phyloP scores from a whole-genome alignment of 176 grass and related monocot species.

The Hordeum marinum region DNA sequence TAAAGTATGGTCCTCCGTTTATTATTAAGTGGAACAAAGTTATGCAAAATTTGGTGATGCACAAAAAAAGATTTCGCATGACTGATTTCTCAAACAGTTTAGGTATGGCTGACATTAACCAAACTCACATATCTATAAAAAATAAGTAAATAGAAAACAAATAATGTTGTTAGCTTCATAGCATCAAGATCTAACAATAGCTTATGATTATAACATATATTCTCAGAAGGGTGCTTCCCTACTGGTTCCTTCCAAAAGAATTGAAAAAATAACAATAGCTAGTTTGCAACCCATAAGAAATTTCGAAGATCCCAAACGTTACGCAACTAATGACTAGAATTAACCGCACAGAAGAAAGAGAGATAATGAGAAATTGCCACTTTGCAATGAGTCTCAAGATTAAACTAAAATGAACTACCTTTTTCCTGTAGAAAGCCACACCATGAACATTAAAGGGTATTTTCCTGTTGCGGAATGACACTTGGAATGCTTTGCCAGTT shows the following conservation, averaged over 20 bases:
- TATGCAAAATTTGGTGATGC: conserved; percentile 3
- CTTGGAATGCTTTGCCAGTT: conserved; percentile 95
- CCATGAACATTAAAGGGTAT: conserved; percentile 97
- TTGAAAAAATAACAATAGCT: background rate
- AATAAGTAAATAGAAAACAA: background rate
- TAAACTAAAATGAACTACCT: conserved; percentile 47
- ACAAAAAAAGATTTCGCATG: background rate
- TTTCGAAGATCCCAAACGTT: conserved; percentile 17
- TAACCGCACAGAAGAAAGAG: background rate
- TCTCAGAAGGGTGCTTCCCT: background rate
- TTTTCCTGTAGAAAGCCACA: conserved; percentile 96
- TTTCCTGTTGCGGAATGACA: conserved; percentile 86
- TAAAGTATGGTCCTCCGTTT: background rate
- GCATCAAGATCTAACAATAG: background rate
- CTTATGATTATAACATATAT: conserved; percentile 12
- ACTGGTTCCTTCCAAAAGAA: background rate
- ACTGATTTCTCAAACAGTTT: background rate
- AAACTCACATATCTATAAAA: background rate
- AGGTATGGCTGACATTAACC: background rate
- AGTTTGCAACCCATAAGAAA: conserved; percentile 14
- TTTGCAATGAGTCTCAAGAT: background rate
- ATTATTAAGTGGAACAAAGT: conserved; percentile 1
- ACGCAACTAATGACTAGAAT: conserved; percentile 11
- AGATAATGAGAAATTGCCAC: conserved; percentile 20
- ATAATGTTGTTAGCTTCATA: conserved; percentile 1